Evolutionary conservation across 1,284 basidiomycete species (phyloP).

Genomic region (Apiotrichum montevideense): DNA sequence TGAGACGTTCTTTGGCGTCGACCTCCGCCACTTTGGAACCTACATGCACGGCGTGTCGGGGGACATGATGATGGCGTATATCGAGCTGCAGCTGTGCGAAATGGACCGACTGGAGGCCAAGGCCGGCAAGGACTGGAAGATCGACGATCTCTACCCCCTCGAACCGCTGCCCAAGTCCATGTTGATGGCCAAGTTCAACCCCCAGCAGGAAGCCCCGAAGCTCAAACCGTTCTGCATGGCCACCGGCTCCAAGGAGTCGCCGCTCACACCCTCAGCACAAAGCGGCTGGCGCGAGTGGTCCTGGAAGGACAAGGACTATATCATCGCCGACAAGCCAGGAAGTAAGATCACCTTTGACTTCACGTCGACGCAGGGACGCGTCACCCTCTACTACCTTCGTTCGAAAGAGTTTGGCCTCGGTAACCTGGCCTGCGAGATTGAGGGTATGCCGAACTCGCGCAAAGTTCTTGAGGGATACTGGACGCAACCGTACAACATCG

Average conservation of each 20-base stretch:
- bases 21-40: slow-evolving; percentile 29
- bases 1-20: slow-evolving; percentile 17
- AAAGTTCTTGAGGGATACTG: slow-evolving; percentile 32
- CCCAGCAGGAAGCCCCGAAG: slow-evolving; percentile 17
- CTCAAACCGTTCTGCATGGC: slow-evolving; percentile 36
- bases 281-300: slow-evolving; percentile 37
- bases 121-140: slow-evolving; percentile 3
- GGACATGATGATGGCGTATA: slow-evolving; percentile 32
- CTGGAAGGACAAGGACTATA: slow-evolving; percentile 34
- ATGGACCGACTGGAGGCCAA: slow-evolving; percentile 28
- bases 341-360: slow-evolving; percentile 34
- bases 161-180: slow-evolving; percentile 14
- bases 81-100: slow-evolving; percentile 38
- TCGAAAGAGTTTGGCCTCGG: slow-evolving; percentile 32
- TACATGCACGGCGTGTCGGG: slow-evolving; percentile 27
- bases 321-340: slow-evolving; percentile 33
- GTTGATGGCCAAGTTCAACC: slow-evolving; percentile 2
- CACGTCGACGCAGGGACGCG: slow-evolving; percentile 19
- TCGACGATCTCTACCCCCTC: slow-evolving; percentile 23
- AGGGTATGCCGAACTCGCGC: slow-evolving; percentile 20
- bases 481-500: slow-evolving; percentile 22
- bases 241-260: slow-evolving; percentile 25
- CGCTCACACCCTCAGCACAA: slow-evolving; percentile 23
- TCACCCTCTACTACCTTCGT: slow-evolving; percentile 37
- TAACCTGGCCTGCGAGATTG: slow-evolving; percentile 36